A percentile compares a stretch with the other conserved stretches of the same genome.
These are phyloP conservation scores for Candida ortonii DNA, from an alignment of 805 yeast species.

Conservation along the genomic window DNA sequence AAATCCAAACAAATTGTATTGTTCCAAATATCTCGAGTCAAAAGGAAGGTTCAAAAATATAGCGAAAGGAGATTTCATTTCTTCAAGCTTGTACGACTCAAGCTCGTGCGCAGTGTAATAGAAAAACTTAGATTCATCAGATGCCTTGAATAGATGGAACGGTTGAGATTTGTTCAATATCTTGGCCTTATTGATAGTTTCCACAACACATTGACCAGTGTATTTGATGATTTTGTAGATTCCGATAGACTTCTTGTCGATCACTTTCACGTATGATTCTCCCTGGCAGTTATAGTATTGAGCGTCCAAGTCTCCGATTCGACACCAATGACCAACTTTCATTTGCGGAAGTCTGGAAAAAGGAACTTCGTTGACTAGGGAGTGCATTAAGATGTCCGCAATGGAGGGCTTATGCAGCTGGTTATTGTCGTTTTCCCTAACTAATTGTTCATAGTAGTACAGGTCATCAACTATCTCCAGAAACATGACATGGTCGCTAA, in stretches of 20 bases:
- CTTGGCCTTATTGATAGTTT: conserved; percentile 63
- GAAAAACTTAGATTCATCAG: conserved; percentile 29
- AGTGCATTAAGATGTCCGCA: conserved; percentile 85
- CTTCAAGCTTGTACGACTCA: conserved; percentile 49
- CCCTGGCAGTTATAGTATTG: conserved; percentile 39
- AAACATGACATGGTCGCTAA: conserved; percentile 76
- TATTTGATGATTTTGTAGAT: conserved; percentile 25
- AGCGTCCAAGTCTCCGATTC: conserved; percentile 53
- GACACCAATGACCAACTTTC: conserved; percentile 66
- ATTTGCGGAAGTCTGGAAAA: conserved; percentile 63
- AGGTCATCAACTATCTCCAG: conserved; percentile 50
- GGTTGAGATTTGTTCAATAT: conserved; percentile 77
- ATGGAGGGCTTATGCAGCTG: conserved; percentile 51
- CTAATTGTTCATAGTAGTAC: conserved; percentile 30
- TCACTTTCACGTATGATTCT: conserved; percentile 27
- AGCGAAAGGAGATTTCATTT: conserved; percentile 58
- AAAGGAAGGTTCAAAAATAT: conserved; percentile 61
- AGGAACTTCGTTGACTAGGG: conserved; percentile 81
- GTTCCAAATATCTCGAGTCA: conserved; percentile 35
- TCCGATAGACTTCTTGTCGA: conserved; percentile 23
- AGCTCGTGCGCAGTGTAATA: conserved; percentile 72
- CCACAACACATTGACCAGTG: conserved; percentile 44
- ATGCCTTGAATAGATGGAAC: conserved; percentile 73
- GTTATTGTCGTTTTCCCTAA: too few species aligned
- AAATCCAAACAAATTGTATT: conserved; percentile 27